These are phyloP conservation scores for Hymenoscyphus scutula DNA, from an alignment of 2,329 filamentous ascomycete genomes.

Conservation along the genomic window DNA sequence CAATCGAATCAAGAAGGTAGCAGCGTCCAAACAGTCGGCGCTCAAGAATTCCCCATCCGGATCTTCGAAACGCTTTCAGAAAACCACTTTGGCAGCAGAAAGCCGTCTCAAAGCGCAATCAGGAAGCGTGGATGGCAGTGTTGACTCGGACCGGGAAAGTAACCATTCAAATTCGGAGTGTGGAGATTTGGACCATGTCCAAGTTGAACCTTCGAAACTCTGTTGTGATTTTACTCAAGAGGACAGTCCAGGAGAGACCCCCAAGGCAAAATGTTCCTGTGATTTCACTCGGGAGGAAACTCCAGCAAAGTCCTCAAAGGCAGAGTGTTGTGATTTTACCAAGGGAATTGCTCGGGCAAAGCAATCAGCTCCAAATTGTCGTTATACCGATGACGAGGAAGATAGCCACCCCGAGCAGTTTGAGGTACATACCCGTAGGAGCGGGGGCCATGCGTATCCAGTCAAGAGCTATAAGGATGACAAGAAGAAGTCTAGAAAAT, in stretches of 20 bases:
- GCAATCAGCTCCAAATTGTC: not conserved
- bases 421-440: no score
- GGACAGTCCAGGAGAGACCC: not conserved
- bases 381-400: not conserved
- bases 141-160: not conserved
- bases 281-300: not conserved
- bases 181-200: slow-evolving; percentile 7
- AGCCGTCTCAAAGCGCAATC: not conserved
- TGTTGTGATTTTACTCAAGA: slow-evolving; percentile 10
- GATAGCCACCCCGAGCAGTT: no score
- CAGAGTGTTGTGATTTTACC: not conserved
- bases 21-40: no score
- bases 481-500: not conserved
- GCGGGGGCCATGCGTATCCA: no score
- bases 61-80: not conserved
- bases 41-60: no score
- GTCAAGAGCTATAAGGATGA: no score
- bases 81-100: not conserved
- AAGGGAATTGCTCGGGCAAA: not conserved
- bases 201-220: not conserved
- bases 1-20: no score
- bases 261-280: not conserved
- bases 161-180: slow-evolving; percentile 2
- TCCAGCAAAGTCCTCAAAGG: not conserved
- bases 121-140: not conserved